Percentiles rank a stretch among this genome's conserved stretches.
Conservation (phyloP, 306 rosid species). For the Vachellia pachyceras region DNA sequence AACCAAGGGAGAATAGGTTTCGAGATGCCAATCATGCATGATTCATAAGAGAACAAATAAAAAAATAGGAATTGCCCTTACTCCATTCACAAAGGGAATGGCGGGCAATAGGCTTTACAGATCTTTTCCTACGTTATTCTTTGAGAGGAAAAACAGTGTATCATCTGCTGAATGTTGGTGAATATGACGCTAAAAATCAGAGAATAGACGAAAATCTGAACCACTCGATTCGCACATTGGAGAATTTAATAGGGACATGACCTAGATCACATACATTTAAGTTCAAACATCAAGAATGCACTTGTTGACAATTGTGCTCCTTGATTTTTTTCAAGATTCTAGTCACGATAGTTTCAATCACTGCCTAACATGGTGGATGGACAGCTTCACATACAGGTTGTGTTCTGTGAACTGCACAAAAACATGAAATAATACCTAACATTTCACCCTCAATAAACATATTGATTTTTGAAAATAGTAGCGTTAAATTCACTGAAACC, state of each 20-base stretch:
- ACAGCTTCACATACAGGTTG: not conserved
- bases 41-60: not conserved
- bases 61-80: too few species aligned
- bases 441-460: not conserved
- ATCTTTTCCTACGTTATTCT: too few species aligned
- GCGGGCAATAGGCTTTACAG: too few species aligned
- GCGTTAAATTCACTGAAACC: not conserved
- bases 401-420: not conserved
- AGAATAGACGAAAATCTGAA: not conserved
- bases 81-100: too few species aligned
- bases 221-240: not conserved
- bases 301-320: not conserved
- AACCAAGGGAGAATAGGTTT: not conserved
- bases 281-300: constrained; percentile 1
- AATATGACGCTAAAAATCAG: too few species aligned
- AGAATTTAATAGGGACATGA: not conserved
- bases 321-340: not conserved
- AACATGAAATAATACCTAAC: not conserved
- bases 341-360: not conserved
- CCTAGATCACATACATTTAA: not conserved
- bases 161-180: too few species aligned
- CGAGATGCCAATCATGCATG: not conserved
- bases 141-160: too few species aligned
- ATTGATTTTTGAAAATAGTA: not conserved
- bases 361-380: not conserved